phyloP scores from a whole-genome alignment of 306 rosid species.

The Cotoneaster glaucophyllus region DNA sequence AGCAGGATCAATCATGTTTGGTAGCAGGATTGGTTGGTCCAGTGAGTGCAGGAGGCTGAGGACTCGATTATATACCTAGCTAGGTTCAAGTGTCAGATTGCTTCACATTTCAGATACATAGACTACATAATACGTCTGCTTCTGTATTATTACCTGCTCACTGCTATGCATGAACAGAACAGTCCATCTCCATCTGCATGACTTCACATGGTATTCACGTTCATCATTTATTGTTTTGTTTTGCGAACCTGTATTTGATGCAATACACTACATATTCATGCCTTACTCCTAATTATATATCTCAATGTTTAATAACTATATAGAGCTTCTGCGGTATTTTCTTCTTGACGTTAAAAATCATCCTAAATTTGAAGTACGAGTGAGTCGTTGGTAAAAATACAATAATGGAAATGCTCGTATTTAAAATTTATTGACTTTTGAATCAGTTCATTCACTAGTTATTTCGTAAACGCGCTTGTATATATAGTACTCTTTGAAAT shows the following conservation, averaged over 20 bases:
- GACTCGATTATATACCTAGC: not conserved
- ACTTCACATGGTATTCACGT: constrained; percentile 15
- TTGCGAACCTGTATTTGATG: not conserved
- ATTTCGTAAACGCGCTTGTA: not conserved
- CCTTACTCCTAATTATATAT: not conserved
- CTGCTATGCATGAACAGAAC: not conserved
- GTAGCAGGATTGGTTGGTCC: not conserved
- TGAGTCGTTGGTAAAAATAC: no score
- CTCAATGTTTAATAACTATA: not conserved
- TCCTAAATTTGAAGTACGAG: no score
- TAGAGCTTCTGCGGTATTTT: not conserved
- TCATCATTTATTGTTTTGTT: not conserved
- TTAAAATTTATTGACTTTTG: not conserved
- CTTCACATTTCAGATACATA: not conserved
- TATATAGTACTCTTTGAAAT: not conserved
- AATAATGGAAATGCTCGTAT: not conserved
- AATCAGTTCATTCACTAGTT: not conserved
- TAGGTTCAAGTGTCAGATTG: constrained; percentile 7
- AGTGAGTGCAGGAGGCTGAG: not conserved
- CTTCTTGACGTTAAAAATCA: not conserved
- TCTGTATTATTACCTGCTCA: constrained; percentile 1
- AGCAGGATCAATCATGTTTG: no score
- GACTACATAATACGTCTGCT: not conserved
- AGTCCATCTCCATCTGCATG: not conserved
- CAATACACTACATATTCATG: not conserved